phyloP scores from a whole-genome alignment of 2,329 filamentous ascomycete species.

The Colletotrichum sidae region DNA sequence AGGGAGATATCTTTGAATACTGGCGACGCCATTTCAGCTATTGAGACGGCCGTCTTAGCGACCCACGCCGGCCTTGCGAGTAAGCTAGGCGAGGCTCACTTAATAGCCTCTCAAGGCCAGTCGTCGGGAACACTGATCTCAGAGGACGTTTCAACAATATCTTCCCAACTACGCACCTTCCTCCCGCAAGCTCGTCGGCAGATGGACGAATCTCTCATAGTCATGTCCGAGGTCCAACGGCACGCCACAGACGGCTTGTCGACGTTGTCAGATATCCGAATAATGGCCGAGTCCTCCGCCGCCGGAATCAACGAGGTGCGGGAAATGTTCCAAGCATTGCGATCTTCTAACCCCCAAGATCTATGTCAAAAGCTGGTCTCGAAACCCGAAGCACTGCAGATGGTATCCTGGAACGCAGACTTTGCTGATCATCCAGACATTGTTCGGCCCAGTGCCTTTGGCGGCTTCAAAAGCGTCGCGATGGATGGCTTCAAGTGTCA shows the following conservation, averaged over 20 bases:
- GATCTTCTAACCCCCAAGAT: not conserved
- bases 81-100: constrained; percentile 5
- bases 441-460: not conserved
- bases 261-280: too few species aligned
- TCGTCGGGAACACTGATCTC: not conserved
- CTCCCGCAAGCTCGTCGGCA: too few species aligned
- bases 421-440: not conserved
- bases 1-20: not conserved
- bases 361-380: not conserved
- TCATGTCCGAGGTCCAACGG: too few species aligned
- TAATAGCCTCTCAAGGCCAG: not conserved
- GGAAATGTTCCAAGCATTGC: not conserved
- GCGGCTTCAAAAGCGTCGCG: not conserved
- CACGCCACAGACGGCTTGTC: too few species aligned
- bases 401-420: not conserved
- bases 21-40: not conserved
- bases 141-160: not conserved
- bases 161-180: too few species aligned
- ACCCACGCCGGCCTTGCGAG: not conserved
- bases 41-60: not conserved
- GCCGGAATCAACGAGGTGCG: not conserved
- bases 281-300: not conserved
- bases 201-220: too few species aligned
- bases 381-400: not conserved
- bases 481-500: not conserved